Conservation (phyloP, 208 protist species). For the Trypanosoma theileri region DNA sequence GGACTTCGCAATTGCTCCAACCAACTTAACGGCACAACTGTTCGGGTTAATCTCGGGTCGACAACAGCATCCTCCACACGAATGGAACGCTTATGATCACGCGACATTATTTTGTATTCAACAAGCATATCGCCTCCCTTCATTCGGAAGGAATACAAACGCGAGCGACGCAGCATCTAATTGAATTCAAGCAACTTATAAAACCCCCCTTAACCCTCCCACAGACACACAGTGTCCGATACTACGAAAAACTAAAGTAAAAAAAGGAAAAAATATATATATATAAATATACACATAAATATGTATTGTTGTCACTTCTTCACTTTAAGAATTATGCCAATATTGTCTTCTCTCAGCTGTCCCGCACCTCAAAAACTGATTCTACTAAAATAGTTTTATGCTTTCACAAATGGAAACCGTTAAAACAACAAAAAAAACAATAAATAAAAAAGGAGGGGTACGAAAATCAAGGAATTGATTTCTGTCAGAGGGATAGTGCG, state of each 20-base stretch:
- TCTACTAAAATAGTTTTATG: too few relatives aligned
- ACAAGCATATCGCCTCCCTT: slow-evolving; percentile 68
- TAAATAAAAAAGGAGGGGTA: slow-evolving; percentile 16
- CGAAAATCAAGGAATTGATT: slow-evolving; percentile 1
- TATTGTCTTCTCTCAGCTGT: too few relatives aligned
- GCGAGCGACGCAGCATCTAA: slow-evolving; percentile 43
- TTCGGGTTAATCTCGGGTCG: slow-evolving; percentile 61
- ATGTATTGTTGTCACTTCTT: too few relatives aligned
- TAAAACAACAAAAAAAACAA: slow-evolving; percentile 7
- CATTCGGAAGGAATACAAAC: slow-evolving; percentile 54
- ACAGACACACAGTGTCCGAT: too few relatives aligned
- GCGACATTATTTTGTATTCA: slow-evolving; percentile 82
- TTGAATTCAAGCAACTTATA: not conserved
- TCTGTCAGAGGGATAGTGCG: too few relatives aligned
- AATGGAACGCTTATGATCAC: slow-evolving; percentile 73
- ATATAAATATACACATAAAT: too few relatives aligned
- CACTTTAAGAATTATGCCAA: too few relatives aligned
- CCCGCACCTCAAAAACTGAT: too few relatives aligned
- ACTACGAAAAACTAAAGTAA: too few relatives aligned
- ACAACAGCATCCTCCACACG: slow-evolving; percentile 80
- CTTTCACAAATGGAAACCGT: too few relatives aligned
- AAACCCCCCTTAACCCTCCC: too few relatives aligned
- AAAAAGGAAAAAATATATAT: too few relatives aligned
- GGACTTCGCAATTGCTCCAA: slow-evolving; percentile 80
- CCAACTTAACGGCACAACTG: slow-evolving; percentile 70